A percentile compares a stretch with the other conserved stretches of the same genome.
These are phyloP conservation scores for Cladosporium sp. DNA, from an alignment of 2,329 filamentous ascomycete species.

Conservation along the genomic window DNA sequence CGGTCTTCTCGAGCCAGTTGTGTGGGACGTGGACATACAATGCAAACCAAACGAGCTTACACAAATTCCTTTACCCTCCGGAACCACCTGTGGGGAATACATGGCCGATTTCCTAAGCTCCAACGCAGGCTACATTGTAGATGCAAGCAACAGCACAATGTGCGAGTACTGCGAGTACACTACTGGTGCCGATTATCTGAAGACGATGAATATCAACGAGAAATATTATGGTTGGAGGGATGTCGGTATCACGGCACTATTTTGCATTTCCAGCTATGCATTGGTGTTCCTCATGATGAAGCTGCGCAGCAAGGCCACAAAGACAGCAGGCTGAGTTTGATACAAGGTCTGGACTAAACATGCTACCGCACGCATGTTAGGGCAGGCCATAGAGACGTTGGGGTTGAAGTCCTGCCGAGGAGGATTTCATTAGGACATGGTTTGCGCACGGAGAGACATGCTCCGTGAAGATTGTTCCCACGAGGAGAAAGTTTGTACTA, in stretches of 20 bases:
- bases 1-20: conserved; percentile 60
- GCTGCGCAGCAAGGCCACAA: conserved; percentile 12
- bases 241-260: conserved; percentile 53
- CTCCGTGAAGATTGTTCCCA: too few relatives aligned
- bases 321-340: neutral
- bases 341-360: too few relatives aligned
- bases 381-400: too few relatives aligned
- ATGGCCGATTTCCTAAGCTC: conserved; percentile 44
- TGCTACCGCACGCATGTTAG: too few relatives aligned
- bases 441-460: too few relatives aligned
- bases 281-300: conserved; percentile 30
- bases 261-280: conserved; percentile 25
- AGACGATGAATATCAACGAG: conserved; percentile 52
- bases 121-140: conserved; percentile 42
- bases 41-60: conserved; percentile 34
- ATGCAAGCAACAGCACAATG: conserved; percentile 49
- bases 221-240: conserved; percentile 63
- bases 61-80: conserved; percentile 42
- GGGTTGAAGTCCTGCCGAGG: too few relatives aligned
- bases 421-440: too few relatives aligned
- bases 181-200: conserved; percentile 54
- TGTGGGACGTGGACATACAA: conserved; percentile 37
- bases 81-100: conserved; percentile 54
- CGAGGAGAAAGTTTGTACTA: too few relatives aligned
- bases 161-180: conserved; percentile 59